Conservation (phyloP, 208 protist species). For the Acanthamoeba triangularis region DNA sequence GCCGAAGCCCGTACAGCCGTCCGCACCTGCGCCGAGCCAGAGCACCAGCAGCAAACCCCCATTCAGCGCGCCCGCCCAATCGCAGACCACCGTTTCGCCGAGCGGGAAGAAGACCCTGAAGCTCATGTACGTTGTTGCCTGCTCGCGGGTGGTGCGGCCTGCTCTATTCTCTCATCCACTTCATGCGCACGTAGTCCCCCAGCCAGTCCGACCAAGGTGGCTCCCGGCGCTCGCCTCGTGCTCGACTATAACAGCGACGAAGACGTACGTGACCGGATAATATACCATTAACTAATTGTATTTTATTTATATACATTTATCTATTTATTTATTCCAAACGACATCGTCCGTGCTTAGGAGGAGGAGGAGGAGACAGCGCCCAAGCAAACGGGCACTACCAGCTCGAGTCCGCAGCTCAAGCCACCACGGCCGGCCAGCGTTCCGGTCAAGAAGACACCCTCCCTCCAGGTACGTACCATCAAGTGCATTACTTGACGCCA, state of each 20-base stretch:
- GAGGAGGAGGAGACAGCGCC: background rate
- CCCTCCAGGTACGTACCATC: background rate
- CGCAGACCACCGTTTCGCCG: background rate
- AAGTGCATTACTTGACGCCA: too few species aligned
- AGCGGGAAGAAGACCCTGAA: constrained; percentile 18
- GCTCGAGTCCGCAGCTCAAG: background rate
- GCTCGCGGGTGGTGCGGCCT: background rate
- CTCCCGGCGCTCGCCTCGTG: background rate
- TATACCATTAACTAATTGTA: too few species aligned
- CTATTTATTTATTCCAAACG: too few species aligned
- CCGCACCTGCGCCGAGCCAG: background rate
- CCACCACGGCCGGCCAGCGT: background rate
- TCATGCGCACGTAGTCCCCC: background rate
- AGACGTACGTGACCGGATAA: background rate
- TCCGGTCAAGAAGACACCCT: constrained; percentile 1
- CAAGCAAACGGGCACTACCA: background rate
- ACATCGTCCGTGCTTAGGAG: background rate
- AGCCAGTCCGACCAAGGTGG: constrained; percentile 12
- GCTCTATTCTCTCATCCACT: too few species aligned
- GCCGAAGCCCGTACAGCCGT: background rate
- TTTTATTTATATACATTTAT: too few species aligned
- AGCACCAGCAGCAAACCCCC: background rate
- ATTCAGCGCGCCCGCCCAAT: background rate
- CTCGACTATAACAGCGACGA: constrained; percentile 14
- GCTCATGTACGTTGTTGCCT: background rate